phyloP scores from a whole-genome alignment of 1,139 yeast species.

The Yamadazyma blattariae region DNA sequence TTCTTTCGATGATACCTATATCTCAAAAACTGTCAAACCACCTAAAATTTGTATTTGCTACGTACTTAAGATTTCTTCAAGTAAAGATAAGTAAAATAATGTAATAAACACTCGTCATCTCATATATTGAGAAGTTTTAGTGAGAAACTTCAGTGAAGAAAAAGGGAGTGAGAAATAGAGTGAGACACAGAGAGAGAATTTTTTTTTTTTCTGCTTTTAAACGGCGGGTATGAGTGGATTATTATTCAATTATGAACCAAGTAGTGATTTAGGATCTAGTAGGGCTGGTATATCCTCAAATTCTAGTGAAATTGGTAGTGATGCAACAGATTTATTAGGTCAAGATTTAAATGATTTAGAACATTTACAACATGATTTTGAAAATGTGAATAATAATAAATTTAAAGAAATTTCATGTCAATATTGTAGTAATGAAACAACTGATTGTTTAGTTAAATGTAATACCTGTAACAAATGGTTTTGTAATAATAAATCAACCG shows the following conservation, averaged over 20 bases:
- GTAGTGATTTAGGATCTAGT: not conserved
- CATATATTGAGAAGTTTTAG: too few species aligned
- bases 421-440: slow-evolving; percentile 74
- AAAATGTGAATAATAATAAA: not conserved
- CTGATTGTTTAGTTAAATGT: slow-evolving; percentile 73
- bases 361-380: not conserved
- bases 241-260: slow-evolving; percentile 18
- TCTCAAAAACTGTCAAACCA: too few species aligned
- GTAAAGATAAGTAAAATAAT: too few species aligned
- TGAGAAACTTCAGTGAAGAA: too few species aligned
- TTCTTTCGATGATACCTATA: too few species aligned
- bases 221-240: slow-evolving; percentile 22
- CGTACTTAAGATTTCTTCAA: too few species aligned
- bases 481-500: slow-evolving; percentile 70
- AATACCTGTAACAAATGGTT: slow-evolving; percentile 83
- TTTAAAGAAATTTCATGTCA: slow-evolving; percentile 35
- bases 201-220: too few species aligned
- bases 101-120: too few species aligned
- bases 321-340: not conserved
- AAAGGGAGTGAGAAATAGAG: too few species aligned
- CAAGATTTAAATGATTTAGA: not conserved
- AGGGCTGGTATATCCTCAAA: not conserved
- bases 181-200: too few species aligned
- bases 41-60: too few species aligned
- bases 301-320: not conserved